Evolutionary conservation across 768 basidiomycete genomes (phyloP), one percentile per base, ranked within the genome.

Genomic region (Gautieria morchelliformis): DNA sequence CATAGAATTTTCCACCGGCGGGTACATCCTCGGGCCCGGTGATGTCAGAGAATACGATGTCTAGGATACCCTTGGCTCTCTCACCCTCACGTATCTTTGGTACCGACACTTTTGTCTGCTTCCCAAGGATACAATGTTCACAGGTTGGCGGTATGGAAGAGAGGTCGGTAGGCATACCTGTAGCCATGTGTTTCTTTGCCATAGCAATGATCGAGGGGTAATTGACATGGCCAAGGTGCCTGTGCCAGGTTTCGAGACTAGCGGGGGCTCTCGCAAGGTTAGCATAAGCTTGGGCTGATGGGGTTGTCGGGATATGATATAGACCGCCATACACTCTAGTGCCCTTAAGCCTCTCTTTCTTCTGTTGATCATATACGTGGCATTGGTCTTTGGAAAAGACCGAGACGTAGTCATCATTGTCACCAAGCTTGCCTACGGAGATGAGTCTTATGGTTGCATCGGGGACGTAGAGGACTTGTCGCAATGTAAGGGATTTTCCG

Each of bases 61-160:
- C 27, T 27, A 27, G 5, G 27, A 27, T 27, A 5, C 27, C 5
- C 27, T 27, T 27, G 27, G 27, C 27, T 27, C 27, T 27, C 5
- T 27, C 27, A 2, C 65, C 61, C 9, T 33, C n/a, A n/a, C n/a
- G 44, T 27, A 55, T 53, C 53, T 68, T 69, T 0, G 72, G 71
- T 14, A 74, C 67, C 11, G 67, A 62, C 1, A 60, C 61, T 12
- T 60, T 60, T 0, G 64, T 68, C 71, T 75, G 72, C 61, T 75
- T 75, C 6, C 74, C 72, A 42, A 68, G 65, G 37, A 74, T 64
- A 52, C 74, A 75, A 27, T 61, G 59, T 42, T 68, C 64, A 65
- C 71, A 73, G 57, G 64, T 67, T 1, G 64, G 59, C 1, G 68
- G 67, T 10, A 59, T 30, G 35, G 56, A 27, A 35, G 64, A 59